A percentile compares a stretch with the other conserved stretches of the same genome.
phyloP scores from a whole-genome alignment of 345 rosid genomes.

The Citrus trifoliata region DNA sequence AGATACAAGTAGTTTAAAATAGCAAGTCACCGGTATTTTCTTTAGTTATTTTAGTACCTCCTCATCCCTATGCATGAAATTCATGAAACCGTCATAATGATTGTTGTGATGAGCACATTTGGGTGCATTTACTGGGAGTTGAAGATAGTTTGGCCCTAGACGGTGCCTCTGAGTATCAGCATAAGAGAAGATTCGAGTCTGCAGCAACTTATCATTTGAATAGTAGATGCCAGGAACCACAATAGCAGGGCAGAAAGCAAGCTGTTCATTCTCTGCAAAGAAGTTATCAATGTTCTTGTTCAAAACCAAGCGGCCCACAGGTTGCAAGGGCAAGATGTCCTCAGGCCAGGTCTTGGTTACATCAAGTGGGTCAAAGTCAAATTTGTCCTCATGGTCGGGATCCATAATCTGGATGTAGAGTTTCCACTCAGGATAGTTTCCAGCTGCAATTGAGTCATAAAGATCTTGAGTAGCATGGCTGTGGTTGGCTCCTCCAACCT shows the following conservation, averaged over 20 bases:
- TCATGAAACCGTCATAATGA: conserved; percentile 92
- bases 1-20: not conserved
- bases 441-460: conserved; percentile 87
- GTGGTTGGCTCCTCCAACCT: conserved; percentile 91
- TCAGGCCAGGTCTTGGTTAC: conserved; percentile 99
- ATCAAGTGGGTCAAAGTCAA: conserved; percentile 94
- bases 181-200: conserved; percentile 81
- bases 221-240: conserved; percentile 89
- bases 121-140: conserved; percentile 92
- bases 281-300: conserved; percentile 94
- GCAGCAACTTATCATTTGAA: conserved; percentile 91
- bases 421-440: conserved; percentile 92
- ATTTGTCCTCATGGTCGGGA: conserved; percentile 73
- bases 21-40: not conserved
- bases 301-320: conserved; percentile 95
- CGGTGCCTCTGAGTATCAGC: conserved; percentile 98
- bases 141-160: conserved; percentile 97
- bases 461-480: conserved; percentile 98
- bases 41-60: conserved; percentile 46
- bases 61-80: conserved; percentile 88
- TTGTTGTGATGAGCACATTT: conserved; percentile 93
- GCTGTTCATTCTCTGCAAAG: conserved; percentile 92
- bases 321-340: conserved; percentile 92
- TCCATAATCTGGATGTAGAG: conserved; percentile 82
- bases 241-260: conserved; percentile 90